A percentile compares a stretch with the other conserved stretches of the same genome.
These are phyloP conservation scores for Mycena kentingensis DNA, from an alignment of 768 basidiomycete species.

Conservation along the genomic window DNA sequence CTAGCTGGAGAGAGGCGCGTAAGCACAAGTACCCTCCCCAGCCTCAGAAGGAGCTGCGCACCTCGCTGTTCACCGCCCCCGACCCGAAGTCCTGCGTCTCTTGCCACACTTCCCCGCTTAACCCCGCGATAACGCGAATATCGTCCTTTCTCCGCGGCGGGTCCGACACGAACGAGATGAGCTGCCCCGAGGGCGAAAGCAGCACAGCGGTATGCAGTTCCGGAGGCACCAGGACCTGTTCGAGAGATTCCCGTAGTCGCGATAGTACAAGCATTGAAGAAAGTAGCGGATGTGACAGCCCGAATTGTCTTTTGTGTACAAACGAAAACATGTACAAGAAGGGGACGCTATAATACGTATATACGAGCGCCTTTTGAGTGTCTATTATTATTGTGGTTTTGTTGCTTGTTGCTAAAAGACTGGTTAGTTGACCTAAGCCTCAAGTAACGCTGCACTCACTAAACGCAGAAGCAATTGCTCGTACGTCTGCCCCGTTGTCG, in stretches of 20 bases:
- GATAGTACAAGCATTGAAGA: slow-evolving; percentile 67
- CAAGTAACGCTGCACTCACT: slow-evolving; percentile 3
- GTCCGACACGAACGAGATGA: slow-evolving; percentile 65
- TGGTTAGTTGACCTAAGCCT: neutral
- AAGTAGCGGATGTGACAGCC: neutral
- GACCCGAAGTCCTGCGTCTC: slow-evolving; percentile 66
- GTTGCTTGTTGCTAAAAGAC: neutral
- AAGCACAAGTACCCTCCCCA: neutral
- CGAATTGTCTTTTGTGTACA: neutral
- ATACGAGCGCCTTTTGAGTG: neutral
- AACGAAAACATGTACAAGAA: neutral
- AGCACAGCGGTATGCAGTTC: slow-evolving; percentile 70
- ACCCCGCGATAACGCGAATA: slow-evolving; percentile 68
- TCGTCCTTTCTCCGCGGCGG: slow-evolving; percentile 68
- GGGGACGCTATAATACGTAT: neutral
- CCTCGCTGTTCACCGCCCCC: slow-evolving; percentile 81
- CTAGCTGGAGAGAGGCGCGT: slow-evolving; percentile 47
- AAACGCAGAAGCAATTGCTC: slow-evolving; percentile 18
- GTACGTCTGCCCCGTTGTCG: slow-evolving; percentile 12
- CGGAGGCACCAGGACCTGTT: slow-evolving; percentile 61
- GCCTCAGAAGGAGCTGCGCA: slow-evolving; percentile 31
- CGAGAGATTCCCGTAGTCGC: slow-evolving; percentile 63
- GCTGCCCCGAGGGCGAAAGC: slow-evolving; percentile 72
- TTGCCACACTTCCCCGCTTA: slow-evolving; percentile 77
- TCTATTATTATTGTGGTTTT: slow-evolving; percentile 1